Base-by-base conservation (phyloP, 305 asterid species). In the Solanum hybrid region DNA sequence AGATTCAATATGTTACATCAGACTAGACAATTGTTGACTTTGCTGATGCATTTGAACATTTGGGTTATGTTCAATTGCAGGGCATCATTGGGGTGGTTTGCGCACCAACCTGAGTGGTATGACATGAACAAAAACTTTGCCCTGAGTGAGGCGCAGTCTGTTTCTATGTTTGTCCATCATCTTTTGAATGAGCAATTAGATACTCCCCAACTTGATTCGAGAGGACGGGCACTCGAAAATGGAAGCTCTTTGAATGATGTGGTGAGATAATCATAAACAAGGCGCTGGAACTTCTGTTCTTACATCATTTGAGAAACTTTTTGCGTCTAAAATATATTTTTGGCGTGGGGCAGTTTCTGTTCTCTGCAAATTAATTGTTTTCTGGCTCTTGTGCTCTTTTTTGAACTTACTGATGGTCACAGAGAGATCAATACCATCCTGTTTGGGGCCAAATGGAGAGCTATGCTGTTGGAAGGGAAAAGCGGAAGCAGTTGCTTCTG, bases 381-480 rank as follows among this genome's bases (percentile, higher is more conserved):
- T 89, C 69, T 89, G 92, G 73, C 85, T 90, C 88, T 82, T 88
- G 88, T 93, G 51, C 80, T 32, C 46, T 90, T 60, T 82, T 85
- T 85, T 85, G 31, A 85, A 85, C 32, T 60, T 32, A 85, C 11
- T 85, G 76, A 56, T 85, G 86, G 88, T 88, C 90, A 91, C 94
- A 95, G 99, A 97, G 93, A 94, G 98, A 95, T 89, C 98, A 93
- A 86, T 89, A 92, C 92, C 99, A 98, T 92, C 99, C 99, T 75
- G 93, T 98, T 89, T 98, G 99, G 99, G 99, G 99, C 91, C 97
- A 92, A 93, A 95, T 98, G 94, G 99, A 94, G 89, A 95, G 96
- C 92, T 95, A 95, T 93, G 92, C 94, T 87, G 92, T 93, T 94
- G 99, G 97, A 86, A 96, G 97, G 89, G 99, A 98, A 91, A 98